A percentile compares a stretch with the other conserved stretches of the same genome.
Conservation (phyloP, 1,284 basidiomycete genomes). For the Sporisorium iseilematis-ciliati region DNA sequence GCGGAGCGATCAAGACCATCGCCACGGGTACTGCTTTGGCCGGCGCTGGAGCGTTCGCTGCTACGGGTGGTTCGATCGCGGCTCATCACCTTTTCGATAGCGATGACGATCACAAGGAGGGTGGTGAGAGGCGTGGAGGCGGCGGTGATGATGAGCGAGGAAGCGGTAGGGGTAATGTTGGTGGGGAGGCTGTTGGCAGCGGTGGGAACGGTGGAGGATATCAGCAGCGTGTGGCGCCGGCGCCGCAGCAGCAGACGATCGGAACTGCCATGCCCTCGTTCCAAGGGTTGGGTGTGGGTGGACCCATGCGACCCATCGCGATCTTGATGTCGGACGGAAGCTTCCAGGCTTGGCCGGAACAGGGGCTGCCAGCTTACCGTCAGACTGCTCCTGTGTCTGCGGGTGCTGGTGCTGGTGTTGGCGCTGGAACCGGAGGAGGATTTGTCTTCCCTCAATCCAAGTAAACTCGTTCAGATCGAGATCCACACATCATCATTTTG, state of each 20-base stretch:
- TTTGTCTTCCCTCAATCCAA: conserved; percentile 7
- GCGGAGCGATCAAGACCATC: conserved; percentile 1
- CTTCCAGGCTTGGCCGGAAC: neutral
- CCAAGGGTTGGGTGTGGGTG: too few relatives aligned
- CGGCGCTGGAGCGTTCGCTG: conserved; percentile 21
- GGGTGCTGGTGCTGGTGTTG: neutral
- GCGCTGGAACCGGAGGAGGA: neutral
- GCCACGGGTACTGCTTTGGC: conserved; percentile 14
- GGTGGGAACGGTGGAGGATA: neutral
- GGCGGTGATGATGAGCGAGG: neutral
- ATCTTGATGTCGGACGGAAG: conserved; percentile 20
- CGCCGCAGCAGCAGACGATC: neutral
- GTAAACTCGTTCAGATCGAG: neutral
- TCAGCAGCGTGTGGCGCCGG: neutral
- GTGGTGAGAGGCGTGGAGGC: neutral
- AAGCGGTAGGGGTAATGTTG: too few relatives aligned
- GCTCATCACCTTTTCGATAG: conserved; percentile 18
- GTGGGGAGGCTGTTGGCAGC: too few relatives aligned
- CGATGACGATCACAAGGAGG: neutral
- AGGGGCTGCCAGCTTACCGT: neutral
- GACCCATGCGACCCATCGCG: neutral
- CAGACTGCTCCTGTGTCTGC: too few relatives aligned
- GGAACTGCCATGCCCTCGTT: too few relatives aligned
- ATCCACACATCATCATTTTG: neutral
- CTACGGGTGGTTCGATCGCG: conserved; percentile 17